phyloP scores from a whole-genome alignment of 192 early-diverging fungal species.

The Rhizophlyctis rosea region DNA sequence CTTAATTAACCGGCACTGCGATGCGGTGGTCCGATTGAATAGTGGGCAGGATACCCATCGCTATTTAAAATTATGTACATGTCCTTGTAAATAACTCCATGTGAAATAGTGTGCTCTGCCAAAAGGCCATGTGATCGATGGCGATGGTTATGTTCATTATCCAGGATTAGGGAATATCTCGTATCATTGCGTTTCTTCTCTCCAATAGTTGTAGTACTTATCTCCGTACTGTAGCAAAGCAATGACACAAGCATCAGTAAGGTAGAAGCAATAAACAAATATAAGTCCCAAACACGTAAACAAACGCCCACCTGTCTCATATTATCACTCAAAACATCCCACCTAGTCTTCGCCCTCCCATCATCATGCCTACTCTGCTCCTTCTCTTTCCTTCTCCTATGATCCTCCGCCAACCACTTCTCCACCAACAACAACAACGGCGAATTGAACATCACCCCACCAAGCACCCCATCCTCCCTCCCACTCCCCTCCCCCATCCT shows the following conservation, averaged over 20 bases:
- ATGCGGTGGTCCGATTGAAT: no score
- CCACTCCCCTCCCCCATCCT: background rate
- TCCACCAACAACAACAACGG: slow-evolving; percentile 55
- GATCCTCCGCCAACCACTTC: slow-evolving; percentile 66
- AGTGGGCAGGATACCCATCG: no score
- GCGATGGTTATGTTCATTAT: no score
- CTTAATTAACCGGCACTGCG: no score
- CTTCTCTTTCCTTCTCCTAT: slow-evolving; percentile 25
- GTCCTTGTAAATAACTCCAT: no score
- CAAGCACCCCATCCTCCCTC: slow-evolving; percentile 16
- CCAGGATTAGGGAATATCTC: no score
- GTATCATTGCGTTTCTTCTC: background rate
- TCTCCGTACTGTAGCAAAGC: slow-evolving; percentile 42
- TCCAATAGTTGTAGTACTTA: slow-evolving; percentile 55
- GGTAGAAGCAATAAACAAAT: slow-evolving; percentile 1
- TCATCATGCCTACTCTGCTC: slow-evolving; percentile 22
- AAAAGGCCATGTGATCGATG: no score
- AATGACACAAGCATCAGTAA: no score
- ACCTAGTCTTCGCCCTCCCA: slow-evolving; percentile 38
- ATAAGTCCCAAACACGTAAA: background rate
- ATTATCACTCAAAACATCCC: slow-evolving; percentile 53
- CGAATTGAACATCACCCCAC: no score
- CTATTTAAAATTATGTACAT: no score
- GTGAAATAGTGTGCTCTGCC: no score
- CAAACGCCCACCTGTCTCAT: slow-evolving; percentile 37